These are phyloP conservation scores for Phragmites australis DNA, from an alignment of 176 grass and related monocot genomes.

Conservation along the genomic window DNA sequence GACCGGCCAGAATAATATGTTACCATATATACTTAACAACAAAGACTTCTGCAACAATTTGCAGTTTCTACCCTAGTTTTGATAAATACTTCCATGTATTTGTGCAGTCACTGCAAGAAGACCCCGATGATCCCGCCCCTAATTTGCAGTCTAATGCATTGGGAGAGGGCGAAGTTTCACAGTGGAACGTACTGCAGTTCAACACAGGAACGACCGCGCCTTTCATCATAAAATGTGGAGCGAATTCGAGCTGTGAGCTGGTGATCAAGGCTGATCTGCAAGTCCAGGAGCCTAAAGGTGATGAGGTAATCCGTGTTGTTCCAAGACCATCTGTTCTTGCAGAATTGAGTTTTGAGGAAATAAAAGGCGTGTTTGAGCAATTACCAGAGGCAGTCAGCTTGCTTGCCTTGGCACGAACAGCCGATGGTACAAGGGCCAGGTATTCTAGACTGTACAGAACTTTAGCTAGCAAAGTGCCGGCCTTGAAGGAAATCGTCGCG, in stretches of 20 bases:
- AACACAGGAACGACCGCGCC: slow-evolving; percentile 86
- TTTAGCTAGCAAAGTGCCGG: slow-evolving; percentile 86
- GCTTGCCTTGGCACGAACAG: slow-evolving; percentile 88
- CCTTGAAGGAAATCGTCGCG: slow-evolving; percentile 79
- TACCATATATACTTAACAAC: neutral
- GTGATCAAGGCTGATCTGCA: slow-evolving; percentile 79
- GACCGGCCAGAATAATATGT: too few relatives aligned
- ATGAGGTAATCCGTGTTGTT: slow-evolving; percentile 80
- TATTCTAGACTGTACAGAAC: slow-evolving; percentile 99
- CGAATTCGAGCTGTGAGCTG: slow-evolving; percentile 83
- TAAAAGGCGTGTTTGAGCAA: slow-evolving; percentile 72
- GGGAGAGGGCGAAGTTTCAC: slow-evolving; percentile 76
- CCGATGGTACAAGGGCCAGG: slow-evolving; percentile 91
- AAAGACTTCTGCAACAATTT: neutral
- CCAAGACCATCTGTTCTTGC: slow-evolving; percentile 80
- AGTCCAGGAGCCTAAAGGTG: slow-evolving; percentile 87
- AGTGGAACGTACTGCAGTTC: slow-evolving; percentile 96
- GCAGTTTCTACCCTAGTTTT: neutral
- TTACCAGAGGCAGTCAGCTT: slow-evolving; percentile 95
- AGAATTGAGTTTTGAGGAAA: slow-evolving; percentile 86
- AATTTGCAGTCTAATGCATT: slow-evolving; percentile 50
- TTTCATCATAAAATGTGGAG: slow-evolving; percentile 97
- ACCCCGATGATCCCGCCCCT: slow-evolving; percentile 49
- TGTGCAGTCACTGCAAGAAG: slow-evolving; percentile 77
- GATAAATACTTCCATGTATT: slow-evolving; percentile 37